phyloP scores from a whole-genome alignment of 164 flowering plant species.

The Tinospora cordifolia region DNA sequence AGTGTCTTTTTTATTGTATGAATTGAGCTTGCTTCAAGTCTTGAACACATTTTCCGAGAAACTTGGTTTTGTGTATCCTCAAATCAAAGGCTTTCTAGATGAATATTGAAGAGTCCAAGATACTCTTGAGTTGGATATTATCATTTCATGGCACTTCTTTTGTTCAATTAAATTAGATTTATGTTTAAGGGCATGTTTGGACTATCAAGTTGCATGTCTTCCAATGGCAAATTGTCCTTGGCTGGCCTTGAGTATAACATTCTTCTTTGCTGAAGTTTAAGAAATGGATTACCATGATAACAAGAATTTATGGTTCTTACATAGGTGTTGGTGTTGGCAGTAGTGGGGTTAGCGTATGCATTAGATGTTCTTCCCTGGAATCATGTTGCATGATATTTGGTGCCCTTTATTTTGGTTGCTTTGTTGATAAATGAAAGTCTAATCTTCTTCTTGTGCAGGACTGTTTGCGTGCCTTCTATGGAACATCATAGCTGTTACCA shows the following conservation, averaged over 20 bases:
- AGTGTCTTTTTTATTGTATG: too few relatives aligned
- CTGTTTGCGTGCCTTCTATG: slow-evolving; percentile 50
- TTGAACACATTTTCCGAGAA: neutral
- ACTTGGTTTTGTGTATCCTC: neutral
- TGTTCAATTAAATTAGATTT: neutral
- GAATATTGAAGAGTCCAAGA: neutral
- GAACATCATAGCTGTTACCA: slow-evolving; percentile 78
- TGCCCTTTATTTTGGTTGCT: neutral
- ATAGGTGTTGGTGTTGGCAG: neutral
- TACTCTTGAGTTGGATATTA: neutral
- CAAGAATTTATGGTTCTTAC: neutral
- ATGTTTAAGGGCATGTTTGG: neutral
- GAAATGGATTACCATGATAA: neutral
- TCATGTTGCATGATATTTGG: neutral
- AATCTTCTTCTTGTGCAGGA: slow-evolving; percentile 23
- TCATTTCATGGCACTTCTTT: neutral
- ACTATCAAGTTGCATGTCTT: slow-evolving; percentile 1
- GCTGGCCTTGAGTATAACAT: neutral
- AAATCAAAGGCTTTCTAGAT: neutral
- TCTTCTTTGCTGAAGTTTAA: neutral
- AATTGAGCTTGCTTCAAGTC: neutral
- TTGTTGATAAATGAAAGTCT: neutral
- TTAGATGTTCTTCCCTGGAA: neutral
- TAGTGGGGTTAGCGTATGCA: neutral
- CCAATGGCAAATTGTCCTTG: neutral